phyloP scores from a whole-genome alignment of 2,329 filamentous ascomycete species.

The Fusarium fujikuroi region DNA sequence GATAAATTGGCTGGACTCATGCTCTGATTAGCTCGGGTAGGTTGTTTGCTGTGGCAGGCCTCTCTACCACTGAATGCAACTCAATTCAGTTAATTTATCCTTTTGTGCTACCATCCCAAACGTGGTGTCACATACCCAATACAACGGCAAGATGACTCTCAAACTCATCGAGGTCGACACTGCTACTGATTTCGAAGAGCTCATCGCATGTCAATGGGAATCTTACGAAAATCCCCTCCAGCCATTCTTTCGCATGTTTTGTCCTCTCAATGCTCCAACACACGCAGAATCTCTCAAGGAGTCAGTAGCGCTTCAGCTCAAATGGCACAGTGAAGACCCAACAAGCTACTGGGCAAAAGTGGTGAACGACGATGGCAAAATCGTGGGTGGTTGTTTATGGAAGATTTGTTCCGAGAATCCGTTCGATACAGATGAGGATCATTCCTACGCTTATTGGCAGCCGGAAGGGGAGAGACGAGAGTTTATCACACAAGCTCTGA shows the following conservation, averaged over 20 bases:
- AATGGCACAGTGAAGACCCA: slow-evolving; percentile 28
- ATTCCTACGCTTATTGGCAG: slow-evolving; percentile 31
- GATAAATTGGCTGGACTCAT: neutral
- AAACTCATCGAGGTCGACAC: slow-evolving; percentile 29
- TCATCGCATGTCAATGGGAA: slow-evolving; percentile 36
- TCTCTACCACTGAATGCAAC: neutral
- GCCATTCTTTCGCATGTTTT: slow-evolving; percentile 38
- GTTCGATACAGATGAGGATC: slow-evolving; percentile 16
- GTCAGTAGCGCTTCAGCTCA: neutral
- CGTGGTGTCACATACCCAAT: neutral
- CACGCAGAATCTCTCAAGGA: slow-evolving; percentile 26
- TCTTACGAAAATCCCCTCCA: slow-evolving; percentile 30
- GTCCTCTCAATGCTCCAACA: slow-evolving; percentile 14
- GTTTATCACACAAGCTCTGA: slow-evolving; percentile 28
- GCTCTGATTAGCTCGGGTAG: neutral
- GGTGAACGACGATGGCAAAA: slow-evolving; percentile 25
- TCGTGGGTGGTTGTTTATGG: slow-evolving; percentile 38
- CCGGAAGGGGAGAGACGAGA: slow-evolving; percentile 34
- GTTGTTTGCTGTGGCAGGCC: neutral
- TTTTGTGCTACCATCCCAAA: neutral
- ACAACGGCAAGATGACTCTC: slow-evolving; percentile 22
- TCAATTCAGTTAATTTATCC: neutral
- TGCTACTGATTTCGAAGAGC: slow-evolving; percentile 26
- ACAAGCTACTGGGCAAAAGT: slow-evolving; percentile 35
- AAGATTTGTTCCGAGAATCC: slow-evolving; percentile 29